Evolutionary conservation across 257 asterid species (phyloP).

Genomic region (Fraxinus americana): DNA sequence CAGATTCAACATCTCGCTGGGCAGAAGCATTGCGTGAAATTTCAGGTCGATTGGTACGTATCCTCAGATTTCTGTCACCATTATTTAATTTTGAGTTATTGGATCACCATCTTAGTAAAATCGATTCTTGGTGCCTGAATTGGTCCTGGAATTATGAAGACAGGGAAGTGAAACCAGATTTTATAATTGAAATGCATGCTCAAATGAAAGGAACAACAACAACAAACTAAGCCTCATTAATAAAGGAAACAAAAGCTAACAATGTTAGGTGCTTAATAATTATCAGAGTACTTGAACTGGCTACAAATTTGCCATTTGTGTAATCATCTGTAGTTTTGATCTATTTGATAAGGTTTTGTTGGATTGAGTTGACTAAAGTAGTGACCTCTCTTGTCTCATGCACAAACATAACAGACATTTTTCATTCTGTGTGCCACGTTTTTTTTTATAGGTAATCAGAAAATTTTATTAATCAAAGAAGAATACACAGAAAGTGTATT

Average conservation of each 20-base stretch:
- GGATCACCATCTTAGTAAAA: not conserved
- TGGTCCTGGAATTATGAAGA: not conserved
- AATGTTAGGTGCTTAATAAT: not conserved
- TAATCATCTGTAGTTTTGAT: not conserved
- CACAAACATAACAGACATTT: not conserved
- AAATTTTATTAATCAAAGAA: too few species aligned
- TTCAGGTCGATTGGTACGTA: constrained; percentile 96
- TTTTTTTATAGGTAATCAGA: too few species aligned
- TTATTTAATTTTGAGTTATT: not conserved
- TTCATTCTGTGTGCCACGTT: not conserved
- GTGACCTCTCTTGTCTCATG: not conserved
- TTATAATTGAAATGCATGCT: not conserved
- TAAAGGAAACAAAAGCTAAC: not conserved
- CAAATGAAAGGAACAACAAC: not conserved
- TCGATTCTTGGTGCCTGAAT: not conserved
- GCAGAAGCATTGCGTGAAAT: constrained; percentile 99
- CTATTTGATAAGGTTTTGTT: not conserved
- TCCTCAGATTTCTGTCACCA: constrained; percentile 20
- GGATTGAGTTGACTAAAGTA: not conserved
- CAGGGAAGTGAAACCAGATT: not conserved
- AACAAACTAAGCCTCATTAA: not conserved
- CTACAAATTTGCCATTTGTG: not conserved
- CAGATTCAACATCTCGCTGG: constrained; percentile 99
- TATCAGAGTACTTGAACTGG: not conserved
- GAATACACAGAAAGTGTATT: too few species aligned